Conservation (phyloP, 306 rosid genomes). For the Cyamopsis tetragonoloba region DNA sequence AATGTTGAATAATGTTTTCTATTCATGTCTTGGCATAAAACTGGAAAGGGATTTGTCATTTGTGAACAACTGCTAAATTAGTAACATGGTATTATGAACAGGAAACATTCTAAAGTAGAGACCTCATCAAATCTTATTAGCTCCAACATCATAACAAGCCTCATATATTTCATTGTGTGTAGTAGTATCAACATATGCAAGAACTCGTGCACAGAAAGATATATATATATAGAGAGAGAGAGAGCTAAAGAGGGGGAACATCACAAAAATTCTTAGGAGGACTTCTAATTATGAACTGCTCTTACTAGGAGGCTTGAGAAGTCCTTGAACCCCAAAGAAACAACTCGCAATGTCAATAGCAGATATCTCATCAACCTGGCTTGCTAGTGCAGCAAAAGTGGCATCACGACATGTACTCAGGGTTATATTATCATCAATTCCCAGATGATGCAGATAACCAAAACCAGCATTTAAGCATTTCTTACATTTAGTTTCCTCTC, state of each 20-base stretch:
- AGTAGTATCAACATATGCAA: conserved; percentile 12
- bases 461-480: conserved; percentile 80
- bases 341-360: conserved; percentile 76
- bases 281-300: background rate
- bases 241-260: background rate
- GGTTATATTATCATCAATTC: conserved; percentile 66
- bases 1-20: background rate
- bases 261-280: background rate
- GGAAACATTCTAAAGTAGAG: conserved; percentile 14
- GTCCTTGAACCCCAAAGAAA: conserved; percentile 89
- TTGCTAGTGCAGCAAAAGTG: conserved; percentile 72
- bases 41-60: background rate
- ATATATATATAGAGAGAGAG: no score
- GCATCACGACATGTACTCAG: conserved; percentile 92
- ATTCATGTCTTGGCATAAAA: background rate
- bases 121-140: background rate
- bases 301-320: conserved; percentile 57
- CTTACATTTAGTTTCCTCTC: conserved; percentile 63
- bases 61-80: conserved; percentile 1
- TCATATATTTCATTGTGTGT: background rate
- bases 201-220: background rate
- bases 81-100: background rate
- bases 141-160: conserved; percentile 17
- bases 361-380: conserved; percentile 64
- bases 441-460: conserved; percentile 69